These are phyloP conservation scores for Bruguiera hainesii DNA, from an alignment of 441 rosid species.

Conservation along the genomic window DNA sequence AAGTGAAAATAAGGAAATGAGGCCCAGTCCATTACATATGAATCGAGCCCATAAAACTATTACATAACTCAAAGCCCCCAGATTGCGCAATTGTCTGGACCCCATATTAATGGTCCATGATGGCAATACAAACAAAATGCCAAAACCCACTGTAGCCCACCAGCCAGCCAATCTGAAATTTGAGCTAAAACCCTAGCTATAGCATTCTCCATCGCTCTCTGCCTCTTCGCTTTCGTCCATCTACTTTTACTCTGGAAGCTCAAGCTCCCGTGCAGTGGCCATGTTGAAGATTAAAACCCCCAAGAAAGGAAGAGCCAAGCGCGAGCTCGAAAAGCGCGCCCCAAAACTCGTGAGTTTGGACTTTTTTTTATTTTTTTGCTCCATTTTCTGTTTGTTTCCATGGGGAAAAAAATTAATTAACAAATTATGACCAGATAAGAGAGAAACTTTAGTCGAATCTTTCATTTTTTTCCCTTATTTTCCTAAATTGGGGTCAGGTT, in stretches of 20 bases:
- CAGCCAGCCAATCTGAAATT: not conserved
- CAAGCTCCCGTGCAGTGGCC: too few species aligned
- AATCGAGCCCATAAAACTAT: too few species aligned
- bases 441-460: not conserved
- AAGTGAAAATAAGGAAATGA: too few species aligned
- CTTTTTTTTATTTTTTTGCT: not conserved
- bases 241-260: too few species aligned
- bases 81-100: too few species aligned
- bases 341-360: slow-evolving; percentile 57
- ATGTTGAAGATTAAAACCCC: slow-evolving; percentile 66
- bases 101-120: not conserved
- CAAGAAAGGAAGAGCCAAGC: slow-evolving; percentile 43
- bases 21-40: too few species aligned
- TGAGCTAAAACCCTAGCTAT: slow-evolving; percentile 16
- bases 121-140: not conserved
- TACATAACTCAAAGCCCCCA: too few species aligned
- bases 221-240: too few species aligned
- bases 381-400: slow-evolving; percentile 10
- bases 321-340: slow-evolving; percentile 73
- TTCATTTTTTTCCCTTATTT: not conserved
- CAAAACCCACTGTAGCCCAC: not conserved
- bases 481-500: slow-evolving; percentile 36
- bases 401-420: not conserved
- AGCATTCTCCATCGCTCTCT: not conserved
- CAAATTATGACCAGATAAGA: not conserved